phyloP scores from a whole-genome alignment of 169 alveolate genomes.

The Perkinsus chesapeaki region DNA sequence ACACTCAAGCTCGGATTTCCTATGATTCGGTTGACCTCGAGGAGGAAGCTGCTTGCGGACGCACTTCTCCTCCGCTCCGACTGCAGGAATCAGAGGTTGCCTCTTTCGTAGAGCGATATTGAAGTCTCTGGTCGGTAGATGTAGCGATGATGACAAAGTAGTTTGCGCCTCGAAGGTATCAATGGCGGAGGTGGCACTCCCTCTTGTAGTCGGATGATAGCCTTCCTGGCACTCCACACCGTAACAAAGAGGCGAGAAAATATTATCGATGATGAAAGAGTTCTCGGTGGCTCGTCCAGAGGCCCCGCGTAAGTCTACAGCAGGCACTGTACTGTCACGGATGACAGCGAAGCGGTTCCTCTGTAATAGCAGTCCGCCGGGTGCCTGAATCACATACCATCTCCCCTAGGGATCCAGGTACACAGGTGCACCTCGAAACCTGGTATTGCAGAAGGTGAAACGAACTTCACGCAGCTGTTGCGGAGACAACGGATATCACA shows the following conservation, averaged over 20 bases:
- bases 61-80: neutral
- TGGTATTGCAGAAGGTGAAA: neutral
- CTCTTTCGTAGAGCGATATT: neutral
- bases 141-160: neutral
- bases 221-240: neutral
- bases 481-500: neutral
- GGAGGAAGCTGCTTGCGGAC: neutral
- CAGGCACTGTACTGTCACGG: neutral
- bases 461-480: neutral
- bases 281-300: neutral
- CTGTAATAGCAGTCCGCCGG: neutral
- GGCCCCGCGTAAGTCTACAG: neutral
- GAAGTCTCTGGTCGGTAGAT: neutral
- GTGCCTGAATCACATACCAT: too few species aligned
- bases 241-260: neutral
- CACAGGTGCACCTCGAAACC: neutral
- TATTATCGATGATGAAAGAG: neutral
- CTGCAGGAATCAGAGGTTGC: neutral
- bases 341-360: neutral
- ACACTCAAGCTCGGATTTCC: neutral
- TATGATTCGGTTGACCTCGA: neutral
- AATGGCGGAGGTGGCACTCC: neutral
- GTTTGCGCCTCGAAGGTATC: neutral
- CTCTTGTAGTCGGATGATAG: neutral
- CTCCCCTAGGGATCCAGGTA: too few species aligned